Conservation (phyloP, 306 rosid species). For the Cyclanthera cordifolia region DNA sequence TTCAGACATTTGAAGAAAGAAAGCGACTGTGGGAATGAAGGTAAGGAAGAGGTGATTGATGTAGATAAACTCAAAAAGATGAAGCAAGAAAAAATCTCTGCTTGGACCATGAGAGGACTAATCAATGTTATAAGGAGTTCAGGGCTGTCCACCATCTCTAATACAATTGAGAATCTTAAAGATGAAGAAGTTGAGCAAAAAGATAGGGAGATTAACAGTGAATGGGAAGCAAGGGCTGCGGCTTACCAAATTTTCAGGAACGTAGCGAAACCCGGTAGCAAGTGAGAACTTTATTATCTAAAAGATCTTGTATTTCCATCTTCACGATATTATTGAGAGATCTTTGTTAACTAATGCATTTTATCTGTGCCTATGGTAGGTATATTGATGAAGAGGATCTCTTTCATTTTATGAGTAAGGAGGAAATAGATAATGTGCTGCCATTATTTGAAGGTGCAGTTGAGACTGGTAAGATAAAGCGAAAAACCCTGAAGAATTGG, state of each 20-base stretch:
- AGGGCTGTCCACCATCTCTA: constrained; percentile 55
- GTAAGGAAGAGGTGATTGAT: constrained; percentile 62
- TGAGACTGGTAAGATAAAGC: constrained; percentile 52
- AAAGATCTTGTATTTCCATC: background rate
- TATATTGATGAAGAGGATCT: constrained; percentile 72
- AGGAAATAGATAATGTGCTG: constrained; percentile 58
- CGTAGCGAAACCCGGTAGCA: constrained; percentile 51
- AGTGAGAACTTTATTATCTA: constrained; percentile 30
- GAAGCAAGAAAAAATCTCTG: constrained; percentile 65
- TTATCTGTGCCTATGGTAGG: constrained; percentile 25
- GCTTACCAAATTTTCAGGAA: constrained; percentile 53
- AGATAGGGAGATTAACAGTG: constrained; percentile 57
- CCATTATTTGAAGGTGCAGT: constrained; percentile 63
- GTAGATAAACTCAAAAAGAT: constrained; percentile 64
- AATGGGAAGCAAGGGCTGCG: constrained; percentile 71
- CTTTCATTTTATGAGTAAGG: constrained; percentile 45
- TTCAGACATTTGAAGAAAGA: constrained; percentile 30
- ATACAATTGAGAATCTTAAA: constrained; percentile 26
- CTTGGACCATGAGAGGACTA: constrained; percentile 84
- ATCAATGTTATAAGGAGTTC: constrained; percentile 49
- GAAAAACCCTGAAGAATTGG: constrained; percentile 70
- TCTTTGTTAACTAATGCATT: constrained; percentile 13
- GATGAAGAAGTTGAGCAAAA: constrained; percentile 37
- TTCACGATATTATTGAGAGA: constrained; percentile 6
- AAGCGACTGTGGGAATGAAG: constrained; percentile 24